Base-by-base conservation (phyloP, 2,329 filamentous ascomycete genomes). In the Diaporthe longicolla region DNA sequence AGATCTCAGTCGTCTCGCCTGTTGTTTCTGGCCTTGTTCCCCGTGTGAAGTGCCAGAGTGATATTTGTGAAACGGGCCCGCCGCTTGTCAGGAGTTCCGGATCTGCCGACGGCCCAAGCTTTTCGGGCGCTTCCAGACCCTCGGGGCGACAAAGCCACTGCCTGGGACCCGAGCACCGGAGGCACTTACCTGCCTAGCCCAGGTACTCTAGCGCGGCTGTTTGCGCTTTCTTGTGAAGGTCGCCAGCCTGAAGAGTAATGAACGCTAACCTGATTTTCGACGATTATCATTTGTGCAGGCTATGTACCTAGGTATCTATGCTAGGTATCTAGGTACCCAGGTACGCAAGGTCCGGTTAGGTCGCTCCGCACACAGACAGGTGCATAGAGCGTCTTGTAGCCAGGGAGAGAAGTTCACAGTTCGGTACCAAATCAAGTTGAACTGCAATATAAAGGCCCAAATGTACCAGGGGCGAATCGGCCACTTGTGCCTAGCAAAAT, bases 61-160 rank as follows among this genome's bases (percentile, higher is more conserved):
- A 74, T 70, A 74, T 74, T 73, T 5, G 73, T 73, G 73, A 73
- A 66, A 70, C 70, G 63, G 29, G 58, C 48, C 70, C 40, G 52
- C 50, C 57, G 32, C 54, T 63, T 40, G 73, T 73, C 66, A 66
- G 52, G 29, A 63, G n/a, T 59, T 43, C 70, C 70, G 70, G 70
- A 63, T 71, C 70, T 63, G 70, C 70, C 57, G 70, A 71, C 32
- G 70, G 70, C 19, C 70, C 70, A 54, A 63, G 70, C 70, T 63
- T 68, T 68, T 63, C 70, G 70, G 70, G 26, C 37, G 29, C 70
- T 63, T 71, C 57, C 69, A 71, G 69, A 63, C 50, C 57, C 32
- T 71, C 69, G 69, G 69, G 69, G 63, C 63, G 40, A 43, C 40
- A 21, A 65, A 48, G 48, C 40, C 59, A 40, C 58, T 61, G 19